Evolutionary conservation across 176 grass and related monocot genomes (phyloP).

Genomic region (Oryza meridionalis): DNA sequence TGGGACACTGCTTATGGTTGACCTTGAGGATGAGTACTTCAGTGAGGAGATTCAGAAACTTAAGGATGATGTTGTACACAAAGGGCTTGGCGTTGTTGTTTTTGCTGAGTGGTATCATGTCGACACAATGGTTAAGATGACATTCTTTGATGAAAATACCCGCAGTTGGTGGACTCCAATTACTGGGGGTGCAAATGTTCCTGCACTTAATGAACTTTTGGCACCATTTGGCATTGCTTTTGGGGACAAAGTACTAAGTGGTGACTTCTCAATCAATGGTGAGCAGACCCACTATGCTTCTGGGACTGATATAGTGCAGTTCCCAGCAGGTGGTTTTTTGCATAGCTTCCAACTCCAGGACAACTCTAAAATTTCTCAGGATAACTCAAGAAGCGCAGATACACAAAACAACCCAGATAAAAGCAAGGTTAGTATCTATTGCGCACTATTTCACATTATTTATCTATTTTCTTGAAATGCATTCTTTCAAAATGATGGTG

Average conservation of each 20-base stretch:
- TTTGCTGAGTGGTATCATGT: slow-evolving; percentile 99
- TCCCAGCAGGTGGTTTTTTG: slow-evolving; percentile 80
- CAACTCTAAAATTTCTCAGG: slow-evolving; percentile 51
- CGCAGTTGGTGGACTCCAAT: slow-evolving; percentile 99
- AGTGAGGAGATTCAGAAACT: slow-evolving; percentile 93
- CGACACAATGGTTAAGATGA: slow-evolving; percentile 97
- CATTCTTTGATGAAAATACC: slow-evolving; percentile 99
- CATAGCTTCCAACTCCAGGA: slow-evolving; percentile 95
- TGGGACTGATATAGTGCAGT: slow-evolving; percentile 94
- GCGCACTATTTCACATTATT: not conserved
- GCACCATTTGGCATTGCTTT: slow-evolving; percentile 88
- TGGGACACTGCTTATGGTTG: slow-evolving; percentile 94
- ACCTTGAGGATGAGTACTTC: slow-evolving; percentile 97
- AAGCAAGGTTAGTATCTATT: slow-evolving; percentile 53
- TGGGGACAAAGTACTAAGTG: slow-evolving; percentile 89
- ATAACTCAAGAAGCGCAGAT: slow-evolving; percentile 53
- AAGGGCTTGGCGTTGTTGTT: slow-evolving; percentile 79
- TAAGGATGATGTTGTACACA: slow-evolving; percentile 79
- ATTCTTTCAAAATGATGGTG: not conserved
- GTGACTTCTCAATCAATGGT: slow-evolving; percentile 93
- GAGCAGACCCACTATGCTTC: slow-evolving; percentile 98
- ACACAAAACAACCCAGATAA: slow-evolving; percentile 52
- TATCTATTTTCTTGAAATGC: not conserved
- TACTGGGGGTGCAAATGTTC: slow-evolving; percentile 96
- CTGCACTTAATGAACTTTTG: slow-evolving; percentile 90